Percentiles rank a stretch among this genome's conserved stretches.
Conservation (phyloP, 2,329 filamentous ascomycete species). For the Pezicula neosporulosa region DNA sequence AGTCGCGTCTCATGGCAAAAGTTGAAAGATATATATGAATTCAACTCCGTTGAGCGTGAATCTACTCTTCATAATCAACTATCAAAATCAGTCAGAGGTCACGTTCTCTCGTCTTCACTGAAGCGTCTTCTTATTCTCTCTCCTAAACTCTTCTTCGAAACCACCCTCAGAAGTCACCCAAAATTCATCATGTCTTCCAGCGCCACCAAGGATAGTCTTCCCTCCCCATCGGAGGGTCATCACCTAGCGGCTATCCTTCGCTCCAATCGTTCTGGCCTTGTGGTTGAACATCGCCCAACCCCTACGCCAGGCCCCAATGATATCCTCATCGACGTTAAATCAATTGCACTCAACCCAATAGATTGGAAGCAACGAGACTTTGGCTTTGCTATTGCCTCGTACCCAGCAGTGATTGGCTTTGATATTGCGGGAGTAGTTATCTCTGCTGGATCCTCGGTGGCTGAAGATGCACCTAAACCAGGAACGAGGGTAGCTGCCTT, state of each 20-base stretch:
- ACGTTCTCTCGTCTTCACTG: too few species aligned
- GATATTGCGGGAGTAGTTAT: slow-evolving; percentile 14
- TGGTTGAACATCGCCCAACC: slow-evolving; percentile 20
- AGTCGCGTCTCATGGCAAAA: too few species aligned
- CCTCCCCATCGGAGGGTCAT: too few species aligned
- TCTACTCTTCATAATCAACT: too few species aligned
- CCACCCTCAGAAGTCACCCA: too few species aligned
- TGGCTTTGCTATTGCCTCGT: slow-evolving; percentile 23
- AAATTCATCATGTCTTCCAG: too few species aligned
- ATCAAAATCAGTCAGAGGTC: too few species aligned
- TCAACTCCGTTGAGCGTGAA: too few species aligned
- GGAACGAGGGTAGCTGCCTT: slow-evolving; percentile 30
- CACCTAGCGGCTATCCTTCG: slow-evolving; percentile 29
- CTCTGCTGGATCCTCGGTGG: slow-evolving; percentile 8
- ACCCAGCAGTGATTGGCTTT: slow-evolving; percentile 17
- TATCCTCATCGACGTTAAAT: slow-evolving; percentile 35
- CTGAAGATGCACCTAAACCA: neutral
- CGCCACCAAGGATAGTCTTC: too few species aligned
- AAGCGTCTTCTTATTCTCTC: too few species aligned
- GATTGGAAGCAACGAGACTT: slow-evolving; percentile 32
- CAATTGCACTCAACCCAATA: slow-evolving; percentile 38
- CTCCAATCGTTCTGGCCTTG: slow-evolving; percentile 18
- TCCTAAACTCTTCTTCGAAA: too few species aligned
- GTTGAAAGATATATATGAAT: too few species aligned
- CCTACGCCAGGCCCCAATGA: slow-evolving; percentile 35